Conservation (phyloP, 169 alveolate species). For the Eimeria tenella region DNA sequence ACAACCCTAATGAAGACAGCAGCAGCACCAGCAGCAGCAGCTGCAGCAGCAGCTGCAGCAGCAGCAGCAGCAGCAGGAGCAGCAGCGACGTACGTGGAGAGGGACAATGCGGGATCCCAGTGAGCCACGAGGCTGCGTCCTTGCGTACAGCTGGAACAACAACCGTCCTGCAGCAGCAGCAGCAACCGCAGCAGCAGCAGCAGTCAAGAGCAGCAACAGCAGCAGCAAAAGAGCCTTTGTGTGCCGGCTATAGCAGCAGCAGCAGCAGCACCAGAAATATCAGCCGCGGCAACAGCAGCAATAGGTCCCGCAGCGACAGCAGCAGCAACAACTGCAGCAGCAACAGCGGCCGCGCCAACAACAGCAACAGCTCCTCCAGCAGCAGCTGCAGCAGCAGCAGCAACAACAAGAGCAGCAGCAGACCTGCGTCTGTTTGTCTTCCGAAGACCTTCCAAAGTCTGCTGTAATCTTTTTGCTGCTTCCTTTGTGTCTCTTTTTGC, state of each 20-base stretch:
- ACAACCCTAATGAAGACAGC: background rate
- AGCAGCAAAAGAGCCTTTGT: background rate
- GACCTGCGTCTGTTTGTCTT: constrained; percentile 36
- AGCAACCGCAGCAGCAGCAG: constrained; percentile 22
- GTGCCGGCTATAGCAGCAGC: background rate
- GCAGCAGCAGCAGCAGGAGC: background rate
- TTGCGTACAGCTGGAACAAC: constrained; percentile 30
- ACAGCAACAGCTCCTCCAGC: background rate
- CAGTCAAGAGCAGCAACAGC: background rate
- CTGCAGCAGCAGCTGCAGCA: background rate
- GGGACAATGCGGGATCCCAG: background rate
- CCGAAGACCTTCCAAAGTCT: constrained; percentile 21
- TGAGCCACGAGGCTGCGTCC: constrained; percentile 7
- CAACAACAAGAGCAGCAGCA: background rate
- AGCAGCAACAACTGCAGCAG: background rate
- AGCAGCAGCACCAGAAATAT: constrained; percentile 32
- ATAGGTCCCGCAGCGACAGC: background rate
- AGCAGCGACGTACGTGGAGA: background rate
- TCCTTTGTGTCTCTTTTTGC: background rate
- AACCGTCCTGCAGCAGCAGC: constrained; percentile 30
- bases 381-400: background rate
- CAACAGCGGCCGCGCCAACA: background rate
- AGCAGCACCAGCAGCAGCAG: constrained; percentile 2
- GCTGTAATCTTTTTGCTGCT: constrained; percentile 33
- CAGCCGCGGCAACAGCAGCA: constrained; percentile 22